Evolutionary conservation across 768 basidiomycete genomes (phyloP).

Genomic region (Cyathus striatus): DNA sequence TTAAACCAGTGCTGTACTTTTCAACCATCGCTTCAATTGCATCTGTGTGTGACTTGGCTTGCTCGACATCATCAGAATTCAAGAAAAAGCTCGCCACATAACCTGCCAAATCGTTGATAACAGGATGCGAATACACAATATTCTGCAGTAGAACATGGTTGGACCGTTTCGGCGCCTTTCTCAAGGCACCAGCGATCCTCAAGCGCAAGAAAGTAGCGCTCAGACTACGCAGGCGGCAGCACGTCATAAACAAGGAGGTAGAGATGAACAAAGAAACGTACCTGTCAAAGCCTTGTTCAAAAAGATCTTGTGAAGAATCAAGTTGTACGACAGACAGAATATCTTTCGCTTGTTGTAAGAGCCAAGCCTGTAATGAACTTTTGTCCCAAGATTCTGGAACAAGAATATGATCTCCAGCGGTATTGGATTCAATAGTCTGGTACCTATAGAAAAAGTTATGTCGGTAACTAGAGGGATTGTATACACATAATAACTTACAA

Average conservation of each 20-base stretch:
- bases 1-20: slow-evolving; percentile 22
- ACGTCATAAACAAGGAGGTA: background rate
- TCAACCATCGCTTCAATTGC: slow-evolving; percentile 32
- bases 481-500: slow-evolving; percentile 15
- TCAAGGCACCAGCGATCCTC: slow-evolving; percentile 30
- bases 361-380: slow-evolving; percentile 8
- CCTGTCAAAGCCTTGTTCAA: slow-evolving; percentile 24
- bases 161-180: slow-evolving; percentile 7
- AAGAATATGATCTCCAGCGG: slow-evolving; percentile 1
- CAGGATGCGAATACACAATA: slow-evolving; percentile 20
- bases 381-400: slow-evolving; percentile 5
- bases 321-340: slow-evolving; percentile 18
- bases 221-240: slow-evolving; percentile 17
- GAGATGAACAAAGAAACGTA: slow-evolving; percentile 2
- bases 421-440: slow-evolving; percentile 4
- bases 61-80: background rate
- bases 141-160: slow-evolving; percentile 18
- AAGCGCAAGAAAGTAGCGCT: slow-evolving; percentile 22
- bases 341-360: slow-evolving; percentile 12
- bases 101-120: slow-evolving; percentile 15
- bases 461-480: slow-evolving; percentile 2
- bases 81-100: slow-evolving; percentile 8
- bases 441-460: slow-evolving; percentile 1
- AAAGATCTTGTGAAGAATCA: slow-evolving; percentile 13
- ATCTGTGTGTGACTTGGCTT: slow-evolving; percentile 3